These are phyloP conservation scores for Wallacemonas sp. DNA, from an alignment of 208 protist species.

Conservation along the genomic window DNA sequence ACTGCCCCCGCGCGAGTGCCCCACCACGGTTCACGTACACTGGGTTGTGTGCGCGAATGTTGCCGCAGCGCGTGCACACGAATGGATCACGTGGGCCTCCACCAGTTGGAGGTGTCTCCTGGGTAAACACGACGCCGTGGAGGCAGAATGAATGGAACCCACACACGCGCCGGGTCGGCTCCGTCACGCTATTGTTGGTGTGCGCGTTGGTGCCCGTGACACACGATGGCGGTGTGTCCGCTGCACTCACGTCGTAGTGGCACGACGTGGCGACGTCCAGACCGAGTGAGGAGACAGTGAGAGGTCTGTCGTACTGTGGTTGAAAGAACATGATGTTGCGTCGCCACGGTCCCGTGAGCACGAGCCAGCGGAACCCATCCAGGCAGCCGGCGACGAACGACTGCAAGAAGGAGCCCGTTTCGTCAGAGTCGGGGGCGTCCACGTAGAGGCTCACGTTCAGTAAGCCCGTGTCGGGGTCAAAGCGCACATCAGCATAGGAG, in stretches of 20 bases:
- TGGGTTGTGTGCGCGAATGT: constrained; percentile 22
- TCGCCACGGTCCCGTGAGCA: constrained; percentile 39
- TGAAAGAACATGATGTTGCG: constrained; percentile 38
- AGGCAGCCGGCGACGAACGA: constrained; percentile 36
- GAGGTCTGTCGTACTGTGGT: constrained; percentile 6
- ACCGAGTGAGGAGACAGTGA: background rate
- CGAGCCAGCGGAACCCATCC: constrained; percentile 49
- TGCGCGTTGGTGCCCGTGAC: too few relatives aligned
- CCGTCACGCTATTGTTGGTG: too few relatives aligned
- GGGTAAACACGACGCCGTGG: constrained; percentile 2
- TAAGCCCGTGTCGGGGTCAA: constrained; percentile 26
- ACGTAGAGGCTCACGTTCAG: constrained; percentile 48
- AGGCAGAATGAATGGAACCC: constrained; percentile 13
- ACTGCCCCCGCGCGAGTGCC: constrained; percentile 14
- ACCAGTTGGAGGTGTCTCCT: background rate
- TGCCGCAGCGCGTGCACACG: constrained; percentile 43
- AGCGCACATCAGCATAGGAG: constrained; percentile 33
- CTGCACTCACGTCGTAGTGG: too few relatives aligned
- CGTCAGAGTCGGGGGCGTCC: constrained; percentile 25
- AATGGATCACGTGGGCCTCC: constrained; percentile 22
- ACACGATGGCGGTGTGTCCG: too few relatives aligned
- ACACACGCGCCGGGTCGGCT: background rate
- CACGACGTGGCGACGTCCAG: too few relatives aligned
- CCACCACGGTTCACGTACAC: constrained; percentile 18
- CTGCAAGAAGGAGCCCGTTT: constrained; percentile 31